Base-by-base conservation (phyloP, 352 stramenopile species). In the Globisporangium abappressorium region DNA sequence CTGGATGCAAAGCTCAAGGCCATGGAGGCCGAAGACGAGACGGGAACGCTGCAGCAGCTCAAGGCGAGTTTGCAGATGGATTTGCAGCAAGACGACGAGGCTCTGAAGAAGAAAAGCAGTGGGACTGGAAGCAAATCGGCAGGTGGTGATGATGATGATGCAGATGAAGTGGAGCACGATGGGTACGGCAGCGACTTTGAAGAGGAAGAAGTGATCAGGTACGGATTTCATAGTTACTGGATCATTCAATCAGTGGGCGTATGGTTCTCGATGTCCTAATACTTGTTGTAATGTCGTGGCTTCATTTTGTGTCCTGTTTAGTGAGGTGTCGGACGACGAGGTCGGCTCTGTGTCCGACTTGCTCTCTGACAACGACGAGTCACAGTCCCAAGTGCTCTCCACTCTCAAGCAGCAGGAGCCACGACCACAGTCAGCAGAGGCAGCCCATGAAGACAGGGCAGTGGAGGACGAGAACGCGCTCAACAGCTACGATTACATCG, bases 401-500 rank as follows among this genome's bases (percentile, higher is more conserved):
- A 69, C 55, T 20, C 55, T 64, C 12, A 18, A 64, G 55, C 54
- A 34, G 51, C 43, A n/a, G 26, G 22, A 56, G 47, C 12, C 28
- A 59, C 8, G 11, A 38, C 1, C 20, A 41, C 15, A 26, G 28
- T 2, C 28, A 66, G 3, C 62, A 70, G 18, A 41, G 30, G 54
- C 55, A 62, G 3, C 33, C 34, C 18, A 33, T 12, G 30, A 59
- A 20, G 87, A 95, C 62, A 83, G 58, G 22, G 47, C 70, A 5
- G 83, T 94, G 47, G 74, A 78, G 2, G 84, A 64, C 54, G 77
- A 90, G 75, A 78, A 89, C 70, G 84, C 76, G 46, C 81, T 95
- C 43, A 89, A 95, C 63, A 86, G 78, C 72, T 94, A 94, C 70
- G 87, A 93, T 64, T 93, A 95, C 78, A 88, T 95, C 47, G 83